A percentile compares a stretch with the other conserved stretches of the same genome.
Conservation (phyloP, 371 early-diverging fungal species). For the Circinella umbellata region DNA sequence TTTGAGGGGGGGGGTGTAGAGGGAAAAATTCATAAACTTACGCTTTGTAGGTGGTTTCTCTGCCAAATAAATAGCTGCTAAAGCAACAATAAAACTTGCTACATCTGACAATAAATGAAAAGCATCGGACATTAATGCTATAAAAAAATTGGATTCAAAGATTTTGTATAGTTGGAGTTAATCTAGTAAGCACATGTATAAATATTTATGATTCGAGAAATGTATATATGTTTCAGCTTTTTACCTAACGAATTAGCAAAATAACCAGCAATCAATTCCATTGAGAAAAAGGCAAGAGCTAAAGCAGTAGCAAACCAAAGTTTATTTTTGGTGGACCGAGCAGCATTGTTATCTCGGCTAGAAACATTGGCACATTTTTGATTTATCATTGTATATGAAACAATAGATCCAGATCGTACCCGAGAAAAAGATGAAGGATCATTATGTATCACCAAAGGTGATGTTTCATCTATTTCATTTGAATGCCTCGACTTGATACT, state of each 20-base stretch:
- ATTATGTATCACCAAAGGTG: slow-evolving; percentile 2
- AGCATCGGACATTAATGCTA: slow-evolving; percentile 77
- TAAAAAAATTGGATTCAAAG: slow-evolving; percentile 15
- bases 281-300: slow-evolving; percentile 70
- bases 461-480: slow-evolving; percentile 5
- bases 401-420: slow-evolving; percentile 17
- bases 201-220: too few relatives aligned
- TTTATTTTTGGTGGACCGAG: slow-evolving; percentile 44
- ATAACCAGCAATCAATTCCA: slow-evolving; percentile 74
- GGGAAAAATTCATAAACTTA: slow-evolving; percentile 19
- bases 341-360: slow-evolving; percentile 27
- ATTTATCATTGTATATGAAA: slow-evolving; percentile 28
- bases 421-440: background rate
- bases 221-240: too few relatives aligned
- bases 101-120: slow-evolving; percentile 81
- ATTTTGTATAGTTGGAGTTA: too few relatives aligned
- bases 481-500: background rate
- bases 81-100: slow-evolving; percentile 76
- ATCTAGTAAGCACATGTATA: too few relatives aligned
- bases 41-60: slow-evolving; percentile 73
- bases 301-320: slow-evolving; percentile 60
- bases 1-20: too few relatives aligned
- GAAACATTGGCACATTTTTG: slow-evolving; percentile 41
- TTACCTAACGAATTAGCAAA: slow-evolving; percentile 67
- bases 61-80: slow-evolving; percentile 75